Evolutionary conservation across 2,329 filamentous ascomycete species (phyloP).

Genomic region (Pestalotiopsis sp.): DNA sequence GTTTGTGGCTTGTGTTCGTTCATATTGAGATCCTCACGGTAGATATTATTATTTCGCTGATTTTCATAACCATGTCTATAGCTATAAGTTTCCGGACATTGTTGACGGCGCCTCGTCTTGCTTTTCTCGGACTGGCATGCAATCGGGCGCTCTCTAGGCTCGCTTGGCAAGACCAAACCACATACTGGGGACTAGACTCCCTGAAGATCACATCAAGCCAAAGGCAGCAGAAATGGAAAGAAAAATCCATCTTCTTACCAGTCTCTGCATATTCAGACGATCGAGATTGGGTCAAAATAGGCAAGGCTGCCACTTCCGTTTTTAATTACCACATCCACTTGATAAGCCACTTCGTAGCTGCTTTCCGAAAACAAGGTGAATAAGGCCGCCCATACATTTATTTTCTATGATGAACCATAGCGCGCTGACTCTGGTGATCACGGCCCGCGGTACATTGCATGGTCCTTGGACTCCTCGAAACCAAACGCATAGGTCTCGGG

Average conservation of each 20-base stretch:
- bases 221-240: no score
- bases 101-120: not conserved
- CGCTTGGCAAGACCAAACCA: not conserved
- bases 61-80: not conserved
- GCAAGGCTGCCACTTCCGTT: no score
- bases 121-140: not conserved
- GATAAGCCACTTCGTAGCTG: no score
- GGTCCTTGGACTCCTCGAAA: not conserved
- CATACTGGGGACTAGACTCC: not conserved
- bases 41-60: not conserved
- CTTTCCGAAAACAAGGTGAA: no score
- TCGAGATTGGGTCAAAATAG: no score
- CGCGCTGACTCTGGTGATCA: not conserved
- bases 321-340: no score
- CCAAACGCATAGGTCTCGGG: constrained; percentile 2
- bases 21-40: not conserved
- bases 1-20: not conserved
- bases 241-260: no score
- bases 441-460: not conserved
- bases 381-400: no score
- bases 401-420: no score
- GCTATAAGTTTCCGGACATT: not conserved
- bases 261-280: no score
- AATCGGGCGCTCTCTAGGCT: not conserved
- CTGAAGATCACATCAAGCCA: not conserved